Conservation (phyloP, 805 yeast genomes). For the Candida easanensis region DNA sequence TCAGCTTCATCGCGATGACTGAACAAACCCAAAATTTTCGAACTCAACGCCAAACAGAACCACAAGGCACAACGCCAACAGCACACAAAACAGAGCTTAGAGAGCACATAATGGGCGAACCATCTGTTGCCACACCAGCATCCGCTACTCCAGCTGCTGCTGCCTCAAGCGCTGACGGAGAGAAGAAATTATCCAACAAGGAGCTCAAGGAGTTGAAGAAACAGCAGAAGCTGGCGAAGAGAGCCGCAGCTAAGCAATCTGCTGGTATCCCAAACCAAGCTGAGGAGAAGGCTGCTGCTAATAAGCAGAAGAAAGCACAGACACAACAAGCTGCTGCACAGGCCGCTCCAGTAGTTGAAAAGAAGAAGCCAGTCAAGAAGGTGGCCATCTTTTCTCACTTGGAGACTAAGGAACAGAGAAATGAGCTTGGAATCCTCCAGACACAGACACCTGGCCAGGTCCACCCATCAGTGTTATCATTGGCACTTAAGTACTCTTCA, state of each 20-base stretch:
- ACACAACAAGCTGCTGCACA: slow-evolving; percentile 22
- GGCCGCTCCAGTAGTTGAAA: slow-evolving; percentile 14
- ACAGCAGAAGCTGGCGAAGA: slow-evolving; percentile 85
- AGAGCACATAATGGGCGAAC: not conserved
- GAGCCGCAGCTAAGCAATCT: slow-evolving; percentile 83
- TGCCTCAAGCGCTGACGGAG: too few species aligned
- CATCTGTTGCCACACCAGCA: slow-evolving; percentile 1
- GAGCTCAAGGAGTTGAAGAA: slow-evolving; percentile 86
- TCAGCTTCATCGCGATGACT: not conserved
- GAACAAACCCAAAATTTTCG: not conserved
- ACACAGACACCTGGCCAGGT: slow-evolving; percentile 40
- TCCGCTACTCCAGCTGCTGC: slow-evolving; percentile 2
- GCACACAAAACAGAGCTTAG: not conserved
- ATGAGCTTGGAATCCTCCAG: slow-evolving; percentile 29
- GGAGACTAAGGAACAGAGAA: slow-evolving; percentile 76
- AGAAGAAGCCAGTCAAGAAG: slow-evolving; percentile 46
- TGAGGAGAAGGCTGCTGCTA: slow-evolving; percentile 32
- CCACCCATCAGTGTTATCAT: slow-evolving; percentile 79
- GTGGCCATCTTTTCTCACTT: slow-evolving; percentile 72
- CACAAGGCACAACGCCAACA: not conserved
- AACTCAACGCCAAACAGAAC: not conserved
- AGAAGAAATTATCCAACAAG: slow-evolving; percentile 56
- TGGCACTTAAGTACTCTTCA: slow-evolving; percentile 78
- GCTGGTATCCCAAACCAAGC: slow-evolving; percentile 48
- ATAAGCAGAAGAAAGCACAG: slow-evolving; percentile 39